phyloP scores from a whole-genome alignment of 805 yeast species.

The Saturnispora silvae region DNA sequence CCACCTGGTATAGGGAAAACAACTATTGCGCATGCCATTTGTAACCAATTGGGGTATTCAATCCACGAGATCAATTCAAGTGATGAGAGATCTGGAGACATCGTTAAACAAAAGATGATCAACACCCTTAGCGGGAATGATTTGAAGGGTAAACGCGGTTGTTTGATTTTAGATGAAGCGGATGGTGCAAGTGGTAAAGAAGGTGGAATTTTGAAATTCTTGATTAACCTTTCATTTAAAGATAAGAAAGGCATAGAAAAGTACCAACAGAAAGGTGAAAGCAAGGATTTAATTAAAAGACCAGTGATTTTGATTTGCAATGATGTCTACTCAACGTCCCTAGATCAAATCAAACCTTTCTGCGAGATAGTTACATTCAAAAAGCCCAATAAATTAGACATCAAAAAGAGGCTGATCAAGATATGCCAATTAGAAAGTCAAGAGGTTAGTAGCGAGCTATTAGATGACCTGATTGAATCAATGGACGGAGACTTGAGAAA shows the following conservation, averaged over 20 bases:
- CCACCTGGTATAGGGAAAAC: conserved; percentile 95
- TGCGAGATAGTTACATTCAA: conserved; percentile 64
- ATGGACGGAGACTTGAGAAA: conserved; percentile 81
- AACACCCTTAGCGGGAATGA: conserved; percentile 59
- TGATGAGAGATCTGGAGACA: conserved; percentile 54
- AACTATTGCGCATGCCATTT: conserved; percentile 74
- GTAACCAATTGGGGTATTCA: conserved; percentile 71
- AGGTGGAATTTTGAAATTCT: conserved; percentile 44
- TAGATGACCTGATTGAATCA: conserved; percentile 56
- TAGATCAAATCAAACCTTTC: conserved; percentile 62
- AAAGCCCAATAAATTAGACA: conserved; percentile 40
- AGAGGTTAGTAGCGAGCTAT: conserved; percentile 33
- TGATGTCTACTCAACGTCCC: conserved; percentile 64
- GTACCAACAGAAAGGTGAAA: conserved; percentile 13
- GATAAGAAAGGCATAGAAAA: conserved; percentile 45
- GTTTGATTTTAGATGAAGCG: conserved; percentile 80
- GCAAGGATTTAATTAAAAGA: conserved; percentile 39
- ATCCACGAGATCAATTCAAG: conserved; percentile 81
- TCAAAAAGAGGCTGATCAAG: conserved; percentile 37
- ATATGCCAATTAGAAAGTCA: conserved; percentile 45
- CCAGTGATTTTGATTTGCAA: conserved; percentile 92
- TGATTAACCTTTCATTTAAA: conserved; percentile 45
- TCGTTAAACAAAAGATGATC: conserved; percentile 41
- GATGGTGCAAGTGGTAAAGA: conserved; percentile 59
- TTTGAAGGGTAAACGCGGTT: conserved; percentile 63